Evolutionary conservation across 495 filamentous ascomycete species (phyloP).

Genomic region (Trichoderma reesei): DNA sequence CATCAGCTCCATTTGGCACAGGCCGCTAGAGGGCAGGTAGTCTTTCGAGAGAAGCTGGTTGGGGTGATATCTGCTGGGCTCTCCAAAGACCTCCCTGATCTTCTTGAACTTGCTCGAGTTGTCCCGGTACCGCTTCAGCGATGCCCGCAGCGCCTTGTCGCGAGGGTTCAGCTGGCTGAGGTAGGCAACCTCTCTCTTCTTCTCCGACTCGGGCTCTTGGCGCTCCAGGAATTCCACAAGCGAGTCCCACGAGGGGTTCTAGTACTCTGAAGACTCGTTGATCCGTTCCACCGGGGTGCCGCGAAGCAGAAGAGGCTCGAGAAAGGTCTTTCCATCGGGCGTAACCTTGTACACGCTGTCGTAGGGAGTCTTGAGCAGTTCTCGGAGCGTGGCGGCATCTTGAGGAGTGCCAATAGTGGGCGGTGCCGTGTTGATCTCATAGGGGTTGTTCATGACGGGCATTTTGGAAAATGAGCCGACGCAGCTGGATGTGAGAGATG

Average conservation of each 20-base stretch:
- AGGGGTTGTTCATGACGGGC: no score
- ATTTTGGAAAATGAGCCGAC: no score
- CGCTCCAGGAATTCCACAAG: not conserved
- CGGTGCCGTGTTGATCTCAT: not conserved
- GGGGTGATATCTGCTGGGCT: not conserved
- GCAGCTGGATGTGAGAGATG: no score
- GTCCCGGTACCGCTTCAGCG: not conserved
- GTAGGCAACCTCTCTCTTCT: not conserved
- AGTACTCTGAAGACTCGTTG: not conserved
- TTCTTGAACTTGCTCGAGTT: constrained; percentile 5
- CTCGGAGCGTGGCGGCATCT: not conserved
- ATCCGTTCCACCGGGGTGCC: constrained; percentile 1
- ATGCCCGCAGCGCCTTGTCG: not conserved
- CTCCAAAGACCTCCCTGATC: constrained; percentile 4
- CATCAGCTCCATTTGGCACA: constrained; percentile 5
- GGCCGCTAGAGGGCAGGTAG: not conserved
- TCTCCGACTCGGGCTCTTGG: not conserved
- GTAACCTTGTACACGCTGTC: not conserved
- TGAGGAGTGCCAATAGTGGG: not conserved
- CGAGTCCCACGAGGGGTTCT: not conserved
- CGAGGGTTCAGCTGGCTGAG: not conserved
- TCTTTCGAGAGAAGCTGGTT: constrained; percentile 4
- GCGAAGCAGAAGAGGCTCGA: not conserved
- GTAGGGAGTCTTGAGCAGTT: not conserved
- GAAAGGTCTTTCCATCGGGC: constrained; percentile 4